Evolutionary conservation across 176 grass and related monocot species (phyloP), one percentile per base, ranked within the genome.

Genomic region (Avena sativa): DNA sequence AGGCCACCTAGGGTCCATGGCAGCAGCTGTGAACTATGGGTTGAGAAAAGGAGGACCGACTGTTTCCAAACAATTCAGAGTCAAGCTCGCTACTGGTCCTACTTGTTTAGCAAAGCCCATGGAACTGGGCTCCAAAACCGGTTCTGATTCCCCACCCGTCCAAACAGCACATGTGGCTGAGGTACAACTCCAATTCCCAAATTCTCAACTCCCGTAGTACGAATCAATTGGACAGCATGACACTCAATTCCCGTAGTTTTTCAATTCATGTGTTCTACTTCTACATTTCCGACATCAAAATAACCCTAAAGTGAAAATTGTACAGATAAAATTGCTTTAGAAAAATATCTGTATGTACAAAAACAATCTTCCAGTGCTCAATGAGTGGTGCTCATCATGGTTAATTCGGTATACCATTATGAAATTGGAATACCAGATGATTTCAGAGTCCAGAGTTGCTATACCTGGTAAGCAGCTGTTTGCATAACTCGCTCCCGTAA

Each of bases 381-480:
- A 51, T 19, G 19, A 78, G 28, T 69, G 68, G 40, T 75, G n/a
- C 23, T 66, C 79, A 80, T 19, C 28, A 76, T 64, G 30, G 20
- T 14, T 79, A 53, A 62, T 71, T 83, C 44, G 25, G 15, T 76
- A 82, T 56, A 52, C 44, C 38, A 66, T 79, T 36, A 25, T 46
- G 13, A 65, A 70, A 71, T 65, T 36, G 46, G 6, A 26, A 69
- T 53, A 71, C 58, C 53, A 83, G 26, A 74, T 26, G n/a, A 61
- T 12, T 50, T 9, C 46, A 9, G 26, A 61, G 36, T 79, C 3
- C 9, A 51, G 19, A 74, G 53, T 58, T 74, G 19, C 11, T 67
- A 77, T 88, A 98, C 96, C 96, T 98, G 85, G 78, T 92, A 98
- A 38, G 93, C 96, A 79, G 93, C 90, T 86, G 89, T 89, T 90